Base-by-base conservation (phyloP, 345 rosid genomes). In the Eutrema yunnanense region DNA sequence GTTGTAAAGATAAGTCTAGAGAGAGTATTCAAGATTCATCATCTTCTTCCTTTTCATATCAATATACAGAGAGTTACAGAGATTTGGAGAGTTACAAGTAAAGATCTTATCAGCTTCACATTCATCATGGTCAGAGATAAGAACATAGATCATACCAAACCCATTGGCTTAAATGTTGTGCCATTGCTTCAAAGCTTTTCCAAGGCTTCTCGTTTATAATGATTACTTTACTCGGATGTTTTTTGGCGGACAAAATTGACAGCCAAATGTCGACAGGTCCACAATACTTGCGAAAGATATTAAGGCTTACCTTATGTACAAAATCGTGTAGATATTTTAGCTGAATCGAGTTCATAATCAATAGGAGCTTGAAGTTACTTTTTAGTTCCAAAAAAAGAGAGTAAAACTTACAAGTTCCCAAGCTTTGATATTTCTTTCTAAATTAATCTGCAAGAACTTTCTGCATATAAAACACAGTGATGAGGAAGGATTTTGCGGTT, bases 111-210 rank as follows among this genome's bases (percentile, higher is more conserved):
- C n/a, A 0, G 22, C 33, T 63, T 67, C 58, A 62, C 6, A 53
- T n/a, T 52, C 49, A 60, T 29, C 57, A 46, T 32, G 54, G 36
- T 29, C 11, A 13, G 48, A n/a, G 61, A 10, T 34, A 36, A 61
- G 48, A 33, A 51, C 40, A 55, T 2, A 19, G 26, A n/a, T 38
- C 85, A 32, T 85, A 91, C 97, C 95, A 89, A 75, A 91, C 81
- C 98, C 98, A 91, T 33, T 87, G 93, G 86, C 96, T 89, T 3
- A 73, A 81, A 80, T 88, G 92, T 51, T 85, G 84, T n/a, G 91
- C 81, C 97, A 89, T 88, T 46, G 97, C 98, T 49, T 34, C 63
- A 63, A 80, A 84, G 86, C 87, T 91, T 84, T 80, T 89, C 56
- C 26, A 10, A n/a, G 95, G 89, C 34, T 84, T 80, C 80, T 82